Evolutionary conservation across 768 basidiomycete genomes (phyloP), one percentile per base, ranked within the genome.

Genomic region (Leccinum truebloodii): DNA sequence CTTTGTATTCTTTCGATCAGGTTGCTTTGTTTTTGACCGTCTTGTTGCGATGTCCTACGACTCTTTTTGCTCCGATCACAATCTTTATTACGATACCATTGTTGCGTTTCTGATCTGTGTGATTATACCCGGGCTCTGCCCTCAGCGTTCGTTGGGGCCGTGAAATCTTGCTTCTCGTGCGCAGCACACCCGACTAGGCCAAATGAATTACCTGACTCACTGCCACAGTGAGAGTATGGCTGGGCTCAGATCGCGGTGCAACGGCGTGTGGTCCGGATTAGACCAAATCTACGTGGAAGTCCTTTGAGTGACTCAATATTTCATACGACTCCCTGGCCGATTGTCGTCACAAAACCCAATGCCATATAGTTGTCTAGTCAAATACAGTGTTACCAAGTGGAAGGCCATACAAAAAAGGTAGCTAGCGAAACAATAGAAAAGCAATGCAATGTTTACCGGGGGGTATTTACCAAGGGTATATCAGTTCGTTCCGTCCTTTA

Each of bases 391-490:
- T 49, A 30, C 24, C 37, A 18, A 16, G 5, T 34, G 30, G 35
- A 24, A 12, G 57, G 16, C 30, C 6, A 24, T 18, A 37, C n/a
- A 5, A 12, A 52, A 52, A 39, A 54, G 37, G 14, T 13, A 58
- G 57, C 52, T 54, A 67, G 41, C 30, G 28, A 66, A 60, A 63
- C 61, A 63, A 46, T 61, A 50, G 49, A 16, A 58, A 50, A 44
- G 44, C 39, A 4, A 57, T 41, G 37, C 56, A 10, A 32, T 50
- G 49, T 51, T 58, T 46, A 63, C 10, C 50, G 9, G 20, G 63
- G 39, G 66, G 67, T 69, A 71, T 71, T 20, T 28, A 51, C 51
- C 46, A 62, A 30, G 69, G 69, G 65, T 71, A 71, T 69, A 71
- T 69, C 52, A 12, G 26, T 32, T 60, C 61, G 54, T 65, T 54